Evolutionary conservation across 805 yeast species (phyloP), one percentile per base, ranked within the genome.

Genomic region (Cephaloascus fragrans): DNA sequence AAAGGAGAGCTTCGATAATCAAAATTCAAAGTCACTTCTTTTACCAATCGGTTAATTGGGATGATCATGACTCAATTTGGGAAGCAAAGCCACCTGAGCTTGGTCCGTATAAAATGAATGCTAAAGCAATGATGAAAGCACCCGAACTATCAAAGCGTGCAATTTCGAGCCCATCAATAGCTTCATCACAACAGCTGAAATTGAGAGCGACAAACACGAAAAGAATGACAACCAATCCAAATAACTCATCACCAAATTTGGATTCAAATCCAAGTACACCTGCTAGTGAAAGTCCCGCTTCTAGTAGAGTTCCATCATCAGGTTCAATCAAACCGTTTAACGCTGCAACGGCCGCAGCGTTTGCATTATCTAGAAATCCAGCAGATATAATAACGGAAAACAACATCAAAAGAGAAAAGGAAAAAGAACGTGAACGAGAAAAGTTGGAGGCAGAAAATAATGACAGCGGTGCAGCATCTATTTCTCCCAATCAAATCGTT

Each of bases 41-140:
- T 54, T 84, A 75, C 50, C 62, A 66, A 32, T 71, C 62, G 1
- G 57, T 77, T 26, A 67, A 77, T 47, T 84, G 83, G 62, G 52
- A 61, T 20, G 70, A 77, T 50, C 58, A 61, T 31, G 71, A 64
- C 26, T 59, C 68, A 35, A 62, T 84, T 26, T 84, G 94, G 90
- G 60, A 61, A 10, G 46, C 47, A 0, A 59, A 62, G 2, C 79
- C 82, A 2, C 93, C 93, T 0, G 80, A 71, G 46, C 56, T 80
- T 17, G 75, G 80, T 1, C 87, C 90, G 0, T 84, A 80, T 51
- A 82, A 80, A 44, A 69, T 84, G 57, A 73, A 73, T 38, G 93
- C 93, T 0, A 77, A 79, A 50, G 75, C 90, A 1, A 83, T 84
- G 93, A 73, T 79, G 61, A 81, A 84, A 28, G 66, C 83, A 31